phyloP scores from a whole-genome alignment of 805 yeast species.

The Limtongozyma cylindracea region DNA sequence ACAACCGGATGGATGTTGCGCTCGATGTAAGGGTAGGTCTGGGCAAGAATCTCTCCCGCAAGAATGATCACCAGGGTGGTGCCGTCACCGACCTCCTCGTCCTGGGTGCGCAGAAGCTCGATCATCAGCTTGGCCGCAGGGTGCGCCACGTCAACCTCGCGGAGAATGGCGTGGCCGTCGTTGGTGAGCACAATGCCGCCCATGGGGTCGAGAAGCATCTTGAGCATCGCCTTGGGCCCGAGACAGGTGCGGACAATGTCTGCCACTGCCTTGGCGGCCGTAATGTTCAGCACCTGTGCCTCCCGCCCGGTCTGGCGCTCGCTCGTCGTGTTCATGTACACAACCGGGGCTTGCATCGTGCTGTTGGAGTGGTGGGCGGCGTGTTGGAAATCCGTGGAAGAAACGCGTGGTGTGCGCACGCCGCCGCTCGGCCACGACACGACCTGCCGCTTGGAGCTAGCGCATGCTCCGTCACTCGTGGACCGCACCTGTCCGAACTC shows the following conservation, averaged over 20 bases:
- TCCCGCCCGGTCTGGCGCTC: constrained; percentile 92
- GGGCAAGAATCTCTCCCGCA: constrained; percentile 94
- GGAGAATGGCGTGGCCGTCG: constrained; percentile 94
- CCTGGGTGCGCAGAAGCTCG: constrained; percentile 90
- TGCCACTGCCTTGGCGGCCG: constrained; percentile 98
- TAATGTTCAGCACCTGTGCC: constrained; percentile 90
- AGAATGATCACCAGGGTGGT: constrained; percentile 91
- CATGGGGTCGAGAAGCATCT: constrained; percentile 92
- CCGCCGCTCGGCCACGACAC: no score
- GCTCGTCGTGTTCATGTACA: constrained; percentile 43
- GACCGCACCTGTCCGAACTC: no score
- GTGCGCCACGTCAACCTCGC: constrained; percentile 94
- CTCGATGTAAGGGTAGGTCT: constrained; percentile 82
- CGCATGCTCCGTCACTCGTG: no score
- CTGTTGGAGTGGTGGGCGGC: no score
- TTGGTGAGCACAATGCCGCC: constrained; percentile 92
- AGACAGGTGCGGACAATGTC: constrained; percentile 94
- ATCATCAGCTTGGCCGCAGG: constrained; percentile 99
- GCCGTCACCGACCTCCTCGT: constrained; percentile 97
- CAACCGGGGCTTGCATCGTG: constrained; percentile 20
- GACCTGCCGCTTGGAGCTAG: no score
- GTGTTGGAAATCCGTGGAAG: no score
- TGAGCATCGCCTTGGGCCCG: constrained; percentile 98
- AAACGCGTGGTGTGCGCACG: no score
- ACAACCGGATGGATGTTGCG: constrained; percentile 94